A percentile compares a stretch with the other conserved stretches of the same genome.
Conservation (phyloP, 192 early-diverging fungal species). For the Podila minutissima region DNA sequence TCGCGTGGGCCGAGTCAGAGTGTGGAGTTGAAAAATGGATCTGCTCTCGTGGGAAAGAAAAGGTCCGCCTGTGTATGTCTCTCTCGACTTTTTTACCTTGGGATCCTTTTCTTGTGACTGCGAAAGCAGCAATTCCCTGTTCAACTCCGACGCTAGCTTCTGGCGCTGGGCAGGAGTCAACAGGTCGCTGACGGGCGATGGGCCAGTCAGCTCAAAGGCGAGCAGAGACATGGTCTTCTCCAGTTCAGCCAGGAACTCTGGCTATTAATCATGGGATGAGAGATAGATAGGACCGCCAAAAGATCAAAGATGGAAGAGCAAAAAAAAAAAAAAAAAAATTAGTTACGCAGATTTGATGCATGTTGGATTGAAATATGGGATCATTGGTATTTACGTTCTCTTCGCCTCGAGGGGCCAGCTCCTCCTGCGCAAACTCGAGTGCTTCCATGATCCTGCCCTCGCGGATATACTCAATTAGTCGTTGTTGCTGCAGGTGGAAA, state of each 20-base stretch:
- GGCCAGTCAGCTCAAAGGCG: conserved; percentile 82
- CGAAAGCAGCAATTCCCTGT: conserved; percentile 88
- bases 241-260: conserved; percentile 94
- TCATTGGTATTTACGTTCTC: conserved; percentile 72
- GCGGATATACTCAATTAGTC: conserved; percentile 95
- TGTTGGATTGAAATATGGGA: not conserved
- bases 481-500: conserved; percentile 98
- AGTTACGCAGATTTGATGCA: not conserved
- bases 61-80: too few relatives aligned
- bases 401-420: conserved; percentile 97
- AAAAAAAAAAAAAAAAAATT: conserved; percentile 19
- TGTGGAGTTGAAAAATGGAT: too few relatives aligned
- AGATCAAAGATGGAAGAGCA: not conserved
- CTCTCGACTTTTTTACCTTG: conserved; percentile 55
- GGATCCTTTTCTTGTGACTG: conserved; percentile 96
- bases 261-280: conserved; percentile 56
- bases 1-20: too few relatives aligned
- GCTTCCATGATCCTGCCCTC: conserved; percentile 83
- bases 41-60: too few relatives aligned
- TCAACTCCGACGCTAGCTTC: conserved; percentile 93
- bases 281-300: not conserved
- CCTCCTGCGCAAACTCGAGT: conserved; percentile 96
- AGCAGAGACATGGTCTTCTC: conserved; percentile 97
- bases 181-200: conserved; percentile 87
- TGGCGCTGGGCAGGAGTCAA: conserved; percentile 91